Evolutionary conservation across 148 eudicot genomes (phyloP).

Genomic region (Vaccinium myrtillus): DNA sequence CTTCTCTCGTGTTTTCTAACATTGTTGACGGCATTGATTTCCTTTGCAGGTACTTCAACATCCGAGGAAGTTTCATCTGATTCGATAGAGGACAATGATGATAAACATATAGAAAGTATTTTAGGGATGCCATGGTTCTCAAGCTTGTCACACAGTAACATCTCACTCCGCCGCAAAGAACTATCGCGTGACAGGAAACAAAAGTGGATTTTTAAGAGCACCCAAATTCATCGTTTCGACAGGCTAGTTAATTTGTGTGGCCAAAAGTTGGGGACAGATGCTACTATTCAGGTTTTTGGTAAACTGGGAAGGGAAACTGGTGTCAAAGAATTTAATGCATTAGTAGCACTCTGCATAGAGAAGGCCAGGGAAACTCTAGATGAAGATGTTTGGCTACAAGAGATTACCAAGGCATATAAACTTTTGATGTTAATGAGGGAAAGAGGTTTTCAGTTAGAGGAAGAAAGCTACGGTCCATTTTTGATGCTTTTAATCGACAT

Average conservation of each 20-base stretch:
- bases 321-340: constrained; percentile 63
- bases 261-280: constrained; percentile 55
- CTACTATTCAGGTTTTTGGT: constrained; percentile 47
- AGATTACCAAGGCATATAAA: constrained; percentile 53
- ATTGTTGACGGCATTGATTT: not conserved
- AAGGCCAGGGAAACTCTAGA: constrained; percentile 55
- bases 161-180: constrained; percentile 52
- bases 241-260: constrained; percentile 52
- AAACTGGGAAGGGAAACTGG: constrained; percentile 77
- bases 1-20: constrained; percentile 9
- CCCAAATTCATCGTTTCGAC: constrained; percentile 44
- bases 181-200: constrained; percentile 58
- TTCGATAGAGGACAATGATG: constrained; percentile 19
- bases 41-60: constrained; percentile 25
- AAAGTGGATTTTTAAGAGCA: constrained; percentile 63
- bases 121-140: constrained; percentile 42
- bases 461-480: constrained; percentile 76
- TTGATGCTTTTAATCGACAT: constrained; percentile 65
- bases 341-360: constrained; percentile 56
- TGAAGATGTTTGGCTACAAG: constrained; percentile 47
- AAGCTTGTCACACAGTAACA: constrained; percentile 23
- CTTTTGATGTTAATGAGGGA: constrained; percentile 61
- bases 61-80: constrained; percentile 23
- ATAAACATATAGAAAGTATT: constrained; percentile 13
- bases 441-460: constrained; percentile 65